phyloP scores from a whole-genome alignment of 2,329 filamentous ascomycete genomes.

The Diaporthe ampelina region DNA sequence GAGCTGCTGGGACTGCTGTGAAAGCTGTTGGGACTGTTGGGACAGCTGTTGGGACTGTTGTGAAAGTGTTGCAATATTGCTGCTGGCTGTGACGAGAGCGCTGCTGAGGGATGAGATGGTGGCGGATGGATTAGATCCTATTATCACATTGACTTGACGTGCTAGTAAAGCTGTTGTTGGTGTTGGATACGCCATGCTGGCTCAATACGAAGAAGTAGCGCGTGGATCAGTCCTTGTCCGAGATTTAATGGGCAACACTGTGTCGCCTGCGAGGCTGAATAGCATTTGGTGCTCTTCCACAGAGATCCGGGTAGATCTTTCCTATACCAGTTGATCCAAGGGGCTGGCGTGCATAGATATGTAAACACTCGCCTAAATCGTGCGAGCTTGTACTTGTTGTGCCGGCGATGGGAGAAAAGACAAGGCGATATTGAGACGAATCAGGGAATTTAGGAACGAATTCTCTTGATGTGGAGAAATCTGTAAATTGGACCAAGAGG shows the following conservation, averaged over 20 bases:
- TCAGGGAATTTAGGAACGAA: background rate
- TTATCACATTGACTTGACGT: constrained; percentile 28
- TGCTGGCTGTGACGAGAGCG: constrained; percentile 25
- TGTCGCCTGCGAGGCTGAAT: background rate
- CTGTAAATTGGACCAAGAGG: background rate
- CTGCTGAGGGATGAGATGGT: constrained; percentile 30
- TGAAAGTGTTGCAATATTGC: constrained; percentile 8
- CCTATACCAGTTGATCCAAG: background rate
- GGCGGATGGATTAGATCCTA: constrained; percentile 20
- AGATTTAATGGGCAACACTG: background rate
- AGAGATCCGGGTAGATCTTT: too few species aligned
- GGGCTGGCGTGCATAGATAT: background rate
- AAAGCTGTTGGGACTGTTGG: constrained; percentile 27
- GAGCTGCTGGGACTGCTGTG: constrained; percentile 28
- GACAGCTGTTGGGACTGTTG: constrained; percentile 28
- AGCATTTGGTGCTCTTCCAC: background rate
- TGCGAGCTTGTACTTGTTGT: background rate
- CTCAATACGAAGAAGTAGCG: background rate
- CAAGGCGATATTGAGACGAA: background rate
- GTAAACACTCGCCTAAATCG: background rate
- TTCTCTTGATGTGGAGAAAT: background rate
- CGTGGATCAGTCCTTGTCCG: background rate
- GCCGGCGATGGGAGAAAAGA: background rate
- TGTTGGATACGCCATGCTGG: constrained; percentile 11
- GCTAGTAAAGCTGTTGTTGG: background rate